Conservation (phyloP, 2,329 filamentous ascomycete species). For the Penicillium italicum region DNA sequence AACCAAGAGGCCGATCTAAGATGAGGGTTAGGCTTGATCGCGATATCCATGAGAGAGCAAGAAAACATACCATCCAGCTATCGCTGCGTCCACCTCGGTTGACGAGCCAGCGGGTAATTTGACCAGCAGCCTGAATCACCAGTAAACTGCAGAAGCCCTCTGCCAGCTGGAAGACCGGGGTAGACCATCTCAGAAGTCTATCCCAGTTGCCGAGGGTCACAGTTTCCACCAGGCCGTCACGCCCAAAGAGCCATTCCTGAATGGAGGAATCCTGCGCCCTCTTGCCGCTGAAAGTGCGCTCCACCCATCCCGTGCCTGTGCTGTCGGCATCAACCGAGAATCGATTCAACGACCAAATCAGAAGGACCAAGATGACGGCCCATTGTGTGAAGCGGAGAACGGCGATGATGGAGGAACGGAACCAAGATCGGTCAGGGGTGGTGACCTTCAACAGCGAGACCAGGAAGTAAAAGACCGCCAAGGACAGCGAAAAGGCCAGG, state of each 20-base stretch:
- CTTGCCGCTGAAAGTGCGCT: slow-evolving; percentile 69
- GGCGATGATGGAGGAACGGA: slow-evolving; percentile 68
- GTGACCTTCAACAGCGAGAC: slow-evolving; percentile 76
- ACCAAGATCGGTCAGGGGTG: slow-evolving; percentile 72
- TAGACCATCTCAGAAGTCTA: slow-evolving; percentile 80
- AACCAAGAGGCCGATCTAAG: slow-evolving; percentile 78
- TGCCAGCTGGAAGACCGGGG: slow-evolving; percentile 86
- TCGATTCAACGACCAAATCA: slow-evolving; percentile 94
- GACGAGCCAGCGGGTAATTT: slow-evolving; percentile 91
- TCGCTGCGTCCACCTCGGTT: slow-evolving; percentile 84
- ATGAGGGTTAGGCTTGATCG: slow-evolving; percentile 15
- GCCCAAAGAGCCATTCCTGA: slow-evolving; percentile 84
- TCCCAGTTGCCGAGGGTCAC: slow-evolving; percentile 84
- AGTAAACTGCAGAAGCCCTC: slow-evolving; percentile 96
- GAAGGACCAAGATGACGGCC: slow-evolving; percentile 75
- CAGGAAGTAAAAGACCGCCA: slow-evolving; percentile 86
- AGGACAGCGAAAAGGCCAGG: slow-evolving; percentile 83
- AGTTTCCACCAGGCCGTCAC: slow-evolving; percentile 74
- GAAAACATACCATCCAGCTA: slow-evolving; percentile 79
- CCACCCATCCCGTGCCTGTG: slow-evolving; percentile 66
- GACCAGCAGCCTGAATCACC: slow-evolving; percentile 90
- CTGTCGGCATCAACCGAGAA: slow-evolving; percentile 83
- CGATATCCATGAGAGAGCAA: background rate
- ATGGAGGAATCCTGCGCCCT: slow-evolving; percentile 62
- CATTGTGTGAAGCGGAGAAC: slow-evolving; percentile 75